Base-by-base conservation (phyloP, 148 eudicot genomes). In the Heliosperma pusillum region DNA sequence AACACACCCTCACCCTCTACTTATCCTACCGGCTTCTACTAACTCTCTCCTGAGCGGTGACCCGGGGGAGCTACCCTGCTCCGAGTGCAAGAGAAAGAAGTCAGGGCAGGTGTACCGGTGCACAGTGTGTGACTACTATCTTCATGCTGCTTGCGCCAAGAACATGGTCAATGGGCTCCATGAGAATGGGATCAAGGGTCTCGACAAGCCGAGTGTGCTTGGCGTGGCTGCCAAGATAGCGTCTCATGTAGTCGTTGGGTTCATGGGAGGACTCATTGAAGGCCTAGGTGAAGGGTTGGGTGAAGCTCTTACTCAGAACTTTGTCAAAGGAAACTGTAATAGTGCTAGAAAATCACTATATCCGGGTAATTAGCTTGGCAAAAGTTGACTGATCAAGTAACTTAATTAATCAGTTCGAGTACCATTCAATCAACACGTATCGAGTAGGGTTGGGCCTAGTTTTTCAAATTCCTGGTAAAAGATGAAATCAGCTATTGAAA, bases 211-310 rank as follows among this genome's bases (percentile, higher is more conserved):
- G 1, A 85, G 65, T 30, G 65, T 27, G 83, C 76, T 88, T 4
- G 84, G 84, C 5, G 77, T 70, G 24, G 88, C 87, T 10, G 87
- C 78, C n/a, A 83, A 81, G 66, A 70, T 87, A 10, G 88, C 85
- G 1, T 81, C 92, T 15, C 78, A 86, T 9, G 85, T 86, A 6
- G 79, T 86, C 1, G 66, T 80, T 1, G 89, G 89, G 1, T 85
- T 88, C 70, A 75, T 88, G 50, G 88, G 87, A 8, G 87, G 88
- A 26, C 63, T 88, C n/a, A 36, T 88, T 16, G 88, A 88, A 61
- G 89, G 92, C 27, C 67, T 88, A 15, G 92, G 92, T 26, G 89
- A 88, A 82, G 88, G 92, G 2, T 80, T 86, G 30, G 92, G 92
- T 12, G 85, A 87, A 29, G 87, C 85, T 58, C 58, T 88, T 1